Evolutionary conservation across 768 basidiomycete genomes (phyloP).

Genomic region (Russula sp.): DNA sequence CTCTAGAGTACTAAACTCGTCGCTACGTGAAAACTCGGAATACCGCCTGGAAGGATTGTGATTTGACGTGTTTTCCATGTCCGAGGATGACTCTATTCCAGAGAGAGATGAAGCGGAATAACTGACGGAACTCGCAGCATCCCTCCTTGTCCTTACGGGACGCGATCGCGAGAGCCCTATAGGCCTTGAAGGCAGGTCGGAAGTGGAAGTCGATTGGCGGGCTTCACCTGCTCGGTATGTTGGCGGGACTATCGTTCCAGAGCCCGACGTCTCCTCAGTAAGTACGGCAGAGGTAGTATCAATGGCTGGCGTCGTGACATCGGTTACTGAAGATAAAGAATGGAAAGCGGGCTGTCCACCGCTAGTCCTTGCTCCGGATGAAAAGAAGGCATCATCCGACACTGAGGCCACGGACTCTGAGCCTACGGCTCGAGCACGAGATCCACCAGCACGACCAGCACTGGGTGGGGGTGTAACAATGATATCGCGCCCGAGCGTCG

Average conservation of each 20-base stretch:
- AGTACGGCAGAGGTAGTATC: slow-evolving; percentile 37
- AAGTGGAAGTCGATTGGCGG: slow-evolving; percentile 41
- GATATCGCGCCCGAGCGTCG: slow-evolving; percentile 44
- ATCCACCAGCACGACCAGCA: slow-evolving; percentile 34
- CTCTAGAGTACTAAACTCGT: slow-evolving; percentile 31
- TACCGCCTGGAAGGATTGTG: slow-evolving; percentile 35
- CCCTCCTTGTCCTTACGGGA: slow-evolving; percentile 52
- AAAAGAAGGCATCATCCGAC: slow-evolving; percentile 50
- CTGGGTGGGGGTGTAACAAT: slow-evolving; percentile 49
- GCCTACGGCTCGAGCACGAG: slow-evolving; percentile 32
- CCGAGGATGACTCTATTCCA: slow-evolving; percentile 46
- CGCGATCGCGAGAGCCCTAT: slow-evolving; percentile 53
- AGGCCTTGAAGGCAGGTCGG: slow-evolving; percentile 43
- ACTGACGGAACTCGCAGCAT: slow-evolving; percentile 43
- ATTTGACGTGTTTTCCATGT: slow-evolving; percentile 54
- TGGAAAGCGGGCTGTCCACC: slow-evolving; percentile 39
- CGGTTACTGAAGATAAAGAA: slow-evolving; percentile 39
- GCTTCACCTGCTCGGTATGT: slow-evolving; percentile 12
- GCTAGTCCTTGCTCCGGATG: slow-evolving; percentile 40
- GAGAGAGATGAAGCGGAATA: slow-evolving; percentile 45
- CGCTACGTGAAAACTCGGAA: slow-evolving; percentile 31
- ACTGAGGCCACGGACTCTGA: slow-evolving; percentile 35
- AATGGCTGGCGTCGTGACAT: slow-evolving; percentile 33
- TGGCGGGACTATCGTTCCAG: slow-evolving; percentile 27
- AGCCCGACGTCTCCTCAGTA: slow-evolving; percentile 41